phyloP scores from a whole-genome alignment of 2,329 filamentous ascomycete genomes.

The Arthrobotrys conoides region DNA sequence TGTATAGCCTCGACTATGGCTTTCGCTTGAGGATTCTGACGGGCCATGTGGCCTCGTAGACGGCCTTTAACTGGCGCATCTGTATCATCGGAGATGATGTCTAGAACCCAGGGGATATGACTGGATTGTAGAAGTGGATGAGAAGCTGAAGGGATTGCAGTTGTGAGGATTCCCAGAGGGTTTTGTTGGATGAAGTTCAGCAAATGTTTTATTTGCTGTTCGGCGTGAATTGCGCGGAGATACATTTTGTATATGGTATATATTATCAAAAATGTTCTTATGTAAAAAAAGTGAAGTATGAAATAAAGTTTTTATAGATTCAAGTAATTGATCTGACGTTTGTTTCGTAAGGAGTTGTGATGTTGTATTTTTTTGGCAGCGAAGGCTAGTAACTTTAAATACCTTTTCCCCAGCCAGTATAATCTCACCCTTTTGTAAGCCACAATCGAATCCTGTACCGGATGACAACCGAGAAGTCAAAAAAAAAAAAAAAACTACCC shows the following conservation, averaged over 20 bases:
- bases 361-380: neutral
- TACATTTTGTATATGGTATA: no score
- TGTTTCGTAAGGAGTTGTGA: no score
- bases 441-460: neutral
- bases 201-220: conserved; percentile 69
- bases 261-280: no score
- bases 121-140: conserved; percentile 73
- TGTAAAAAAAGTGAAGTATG: no score
- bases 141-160: conserved; percentile 71
- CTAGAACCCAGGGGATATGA: conserved; percentile 75
- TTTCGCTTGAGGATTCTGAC: conserved; percentile 76
- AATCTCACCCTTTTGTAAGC: conserved; percentile 2
- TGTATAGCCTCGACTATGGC: conserved; percentile 71
- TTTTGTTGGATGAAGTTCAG: conserved; percentile 74
- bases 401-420: neutral
- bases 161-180: conserved; percentile 75
- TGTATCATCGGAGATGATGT: conserved; percentile 67
- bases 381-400: neutral
- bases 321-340: no score
- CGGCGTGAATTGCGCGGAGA: conserved; percentile 72
- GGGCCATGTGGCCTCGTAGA: conserved; percentile 76
- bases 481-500: neutral
- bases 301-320: no score
- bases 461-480: neutral
- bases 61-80: conserved; percentile 64